Conservation (phyloP, 192 early-diverging fungal genomes). For the Coemansia sp. region DNA sequence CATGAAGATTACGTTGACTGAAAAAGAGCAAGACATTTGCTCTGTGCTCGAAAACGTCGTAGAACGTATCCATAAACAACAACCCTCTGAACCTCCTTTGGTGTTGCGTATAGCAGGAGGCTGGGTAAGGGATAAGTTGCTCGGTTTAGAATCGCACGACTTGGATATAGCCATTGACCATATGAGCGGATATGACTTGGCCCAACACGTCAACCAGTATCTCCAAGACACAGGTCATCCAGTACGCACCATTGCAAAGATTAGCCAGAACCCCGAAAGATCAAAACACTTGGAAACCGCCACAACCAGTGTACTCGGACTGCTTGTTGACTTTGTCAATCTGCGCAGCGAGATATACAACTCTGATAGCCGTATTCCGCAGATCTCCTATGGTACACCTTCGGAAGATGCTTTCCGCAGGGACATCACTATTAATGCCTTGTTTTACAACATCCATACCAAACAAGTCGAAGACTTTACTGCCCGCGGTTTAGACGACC, state of each 20-base stretch:
- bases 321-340: constrained; percentile 92
- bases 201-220: constrained; percentile 64
- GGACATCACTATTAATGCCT: constrained; percentile 97
- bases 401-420: constrained; percentile 86
- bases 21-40: constrained; percentile 66
- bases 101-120: constrained; percentile 91
- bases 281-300: constrained; percentile 99
- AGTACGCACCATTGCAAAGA: constrained; percentile 64
- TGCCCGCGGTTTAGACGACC: constrained; percentile 67
- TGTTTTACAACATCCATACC: constrained; percentile 96
- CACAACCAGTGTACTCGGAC: constrained; percentile 74
- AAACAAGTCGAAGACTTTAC: constrained; percentile 84
- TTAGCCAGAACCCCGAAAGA: constrained; percentile 88
- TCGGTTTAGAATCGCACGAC: constrained; percentile 82
- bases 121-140: constrained; percentile 99
- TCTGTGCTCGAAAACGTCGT: constrained; percentile 61
- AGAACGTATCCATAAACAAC: constrained; percentile 46
- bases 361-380: constrained; percentile 77
- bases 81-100: constrained; percentile 53
- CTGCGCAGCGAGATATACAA: constrained; percentile 88
- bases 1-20: constrained; percentile 54
- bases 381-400: constrained; percentile 81
- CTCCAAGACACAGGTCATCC: constrained; percentile 30
- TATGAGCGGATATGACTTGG: constrained; percentile 93
- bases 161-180: constrained; percentile 91